Percentiles rank a stretch among this genome's conserved stretches.
These are phyloP conservation scores for Alloascoidea africana DNA, from an alignment of 805 yeast genomes.

Conservation along the genomic window DNA sequence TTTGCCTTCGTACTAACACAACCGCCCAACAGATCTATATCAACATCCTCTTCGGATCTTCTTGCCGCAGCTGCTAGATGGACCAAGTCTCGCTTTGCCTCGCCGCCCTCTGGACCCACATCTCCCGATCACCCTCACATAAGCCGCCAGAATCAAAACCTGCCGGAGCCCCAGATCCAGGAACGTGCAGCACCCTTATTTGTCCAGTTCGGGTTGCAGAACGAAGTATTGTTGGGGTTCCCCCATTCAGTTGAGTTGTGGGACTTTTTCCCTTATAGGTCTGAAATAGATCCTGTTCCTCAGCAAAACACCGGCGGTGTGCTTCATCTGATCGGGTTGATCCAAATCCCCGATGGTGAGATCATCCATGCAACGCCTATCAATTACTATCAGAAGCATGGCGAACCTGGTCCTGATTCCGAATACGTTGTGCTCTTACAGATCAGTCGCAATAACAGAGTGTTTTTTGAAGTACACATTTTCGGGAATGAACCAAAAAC, in stretches of 20 bases:
- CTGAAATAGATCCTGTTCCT: background rate
- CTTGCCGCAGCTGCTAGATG: conserved; percentile 10
- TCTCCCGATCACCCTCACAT: conserved; percentile 3
- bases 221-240: conserved; percentile 6
- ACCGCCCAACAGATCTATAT: no score
- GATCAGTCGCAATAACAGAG: conserved; percentile 1
- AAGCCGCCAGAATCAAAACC: conserved; percentile 3
- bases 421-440: conserved; percentile 4
- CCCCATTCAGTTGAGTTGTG: conserved; percentile 8
- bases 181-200: background rate
- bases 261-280: conserved; percentile 3
- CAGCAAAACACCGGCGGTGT: background rate
- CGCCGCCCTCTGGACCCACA: conserved; percentile 3
- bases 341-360: conserved; percentile 6
- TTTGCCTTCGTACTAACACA: background rate
- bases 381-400: background rate
- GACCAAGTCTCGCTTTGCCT: conserved; percentile 8
- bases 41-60: conserved; percentile 4
- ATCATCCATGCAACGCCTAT: conserved; percentile 5
- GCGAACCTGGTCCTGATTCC: background rate
- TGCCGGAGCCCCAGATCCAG: background rate
- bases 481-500: conserved; percentile 2
- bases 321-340: conserved; percentile 6
- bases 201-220: conserved; percentile 5
- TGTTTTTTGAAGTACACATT: conserved; percentile 4